Percentiles rank a stretch among this genome's conserved stretches.
These are phyloP conservation scores for Chrysanthemum lavandulifolium DNA, from an alignment of 129 eudicot species.

Conservation along the genomic window DNA sequence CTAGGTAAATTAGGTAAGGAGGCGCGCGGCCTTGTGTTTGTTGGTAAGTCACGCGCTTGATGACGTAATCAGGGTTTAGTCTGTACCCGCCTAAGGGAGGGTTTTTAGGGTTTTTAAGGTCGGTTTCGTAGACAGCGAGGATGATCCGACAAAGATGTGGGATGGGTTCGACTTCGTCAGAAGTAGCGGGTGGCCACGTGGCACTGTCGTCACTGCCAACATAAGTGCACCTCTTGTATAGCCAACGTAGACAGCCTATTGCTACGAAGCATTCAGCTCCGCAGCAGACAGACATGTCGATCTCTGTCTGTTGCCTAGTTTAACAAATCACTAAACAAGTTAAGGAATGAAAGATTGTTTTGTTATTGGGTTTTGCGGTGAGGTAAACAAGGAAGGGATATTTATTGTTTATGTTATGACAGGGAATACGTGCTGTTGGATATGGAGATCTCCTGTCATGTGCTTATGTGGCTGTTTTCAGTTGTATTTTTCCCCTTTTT, in stretches of 20 bases:
- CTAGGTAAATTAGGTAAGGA: conserved; percentile 67
- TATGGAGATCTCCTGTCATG: background rate
- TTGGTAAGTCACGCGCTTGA: conserved; percentile 74
- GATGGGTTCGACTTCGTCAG: conserved; percentile 61
- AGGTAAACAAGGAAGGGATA: conserved; percentile 22
- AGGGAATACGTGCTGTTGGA: conserved; percentile 12
- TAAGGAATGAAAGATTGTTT: background rate
- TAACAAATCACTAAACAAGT: too few relatives aligned
- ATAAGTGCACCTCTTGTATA: conserved; percentile 87
- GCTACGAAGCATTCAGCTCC: conserved; percentile 77
- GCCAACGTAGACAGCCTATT: conserved; percentile 77
- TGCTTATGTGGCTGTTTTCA: background rate
- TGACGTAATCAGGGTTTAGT: conserved; percentile 63
- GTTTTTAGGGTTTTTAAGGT: conserved; percentile 54
- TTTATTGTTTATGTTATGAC: background rate
- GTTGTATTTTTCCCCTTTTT: background rate
- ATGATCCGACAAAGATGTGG: conserved; percentile 80
- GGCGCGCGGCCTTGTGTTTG: conserved; percentile 73
- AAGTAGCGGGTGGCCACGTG: conserved; percentile 76
- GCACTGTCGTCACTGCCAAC: conserved; percentile 83
- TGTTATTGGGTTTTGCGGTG: background rate
- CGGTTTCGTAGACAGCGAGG: conserved; percentile 72
- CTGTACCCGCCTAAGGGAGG: conserved; percentile 59
- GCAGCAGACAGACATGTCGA: conserved; percentile 65
- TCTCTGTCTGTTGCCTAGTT: background rate